A percentile compares a stretch with the other conserved stretches of the same genome.
phyloP scores from a whole-genome alignment of 441 rosid genomes.

The Erodium trifolium region DNA sequence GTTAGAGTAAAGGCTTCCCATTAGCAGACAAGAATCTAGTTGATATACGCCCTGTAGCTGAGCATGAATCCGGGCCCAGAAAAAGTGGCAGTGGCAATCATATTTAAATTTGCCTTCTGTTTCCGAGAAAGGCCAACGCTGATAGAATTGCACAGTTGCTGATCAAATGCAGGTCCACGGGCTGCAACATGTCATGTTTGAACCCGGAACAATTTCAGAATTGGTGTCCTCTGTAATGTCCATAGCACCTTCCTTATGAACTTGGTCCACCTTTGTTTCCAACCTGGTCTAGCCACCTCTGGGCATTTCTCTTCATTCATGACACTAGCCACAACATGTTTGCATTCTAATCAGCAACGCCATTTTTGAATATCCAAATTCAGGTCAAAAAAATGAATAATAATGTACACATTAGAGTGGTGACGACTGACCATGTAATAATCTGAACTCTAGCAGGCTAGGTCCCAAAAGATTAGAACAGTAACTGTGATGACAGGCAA shows the following conservation, averaged over 20 bases:
- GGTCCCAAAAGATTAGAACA: background rate
- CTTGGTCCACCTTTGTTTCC: background rate
- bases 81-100: background rate
- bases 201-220: background rate
- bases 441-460: background rate
- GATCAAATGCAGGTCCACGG: background rate
- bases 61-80: background rate
- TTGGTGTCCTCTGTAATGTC: background rate
- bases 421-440: background rate
- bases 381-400: background rate
- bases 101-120: background rate
- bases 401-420: background rate
- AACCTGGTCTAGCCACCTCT: background rate
- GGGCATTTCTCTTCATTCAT: background rate
- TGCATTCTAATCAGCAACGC: background rate
- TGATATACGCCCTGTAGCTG: background rate
- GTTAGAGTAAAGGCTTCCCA: background rate
- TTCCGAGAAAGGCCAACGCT: background rate
- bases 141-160: background rate
- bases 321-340: background rate
- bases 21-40: background rate
- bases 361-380: background rate
- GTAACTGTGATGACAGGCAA: background rate
- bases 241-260: background rate
- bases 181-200: slow-evolving; percentile 3